Conservation (phyloP, 169 alveolate species). For the Plasmodium inui region DNA sequence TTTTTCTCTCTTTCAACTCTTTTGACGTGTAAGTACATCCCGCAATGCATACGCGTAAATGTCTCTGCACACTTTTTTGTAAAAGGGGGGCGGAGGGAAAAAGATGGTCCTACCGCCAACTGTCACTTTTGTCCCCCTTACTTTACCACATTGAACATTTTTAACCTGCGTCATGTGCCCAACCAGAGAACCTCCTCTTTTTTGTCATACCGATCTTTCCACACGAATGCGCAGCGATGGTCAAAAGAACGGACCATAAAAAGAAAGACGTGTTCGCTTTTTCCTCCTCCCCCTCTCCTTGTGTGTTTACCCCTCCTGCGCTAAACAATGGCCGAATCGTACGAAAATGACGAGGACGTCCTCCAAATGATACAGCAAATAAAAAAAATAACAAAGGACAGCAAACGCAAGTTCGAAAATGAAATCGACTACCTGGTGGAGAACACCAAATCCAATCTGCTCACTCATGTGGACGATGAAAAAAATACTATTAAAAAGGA, state of each 20-base stretch:
- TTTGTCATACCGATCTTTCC: background rate
- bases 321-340: slow-evolving; percentile 29
- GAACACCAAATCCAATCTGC: slow-evolving; percentile 33
- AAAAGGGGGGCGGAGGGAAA: background rate
- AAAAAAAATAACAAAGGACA: slow-evolving; percentile 53
- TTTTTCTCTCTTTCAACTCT: background rate
- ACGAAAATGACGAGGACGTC: slow-evolving; percentile 64
- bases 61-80: background rate
- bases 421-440: slow-evolving; percentile 60
- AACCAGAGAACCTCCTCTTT: background rate
- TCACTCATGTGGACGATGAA: slow-evolving; percentile 32
- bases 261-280: background rate
- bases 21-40: slow-evolving; percentile 7
- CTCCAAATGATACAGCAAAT: slow-evolving; percentile 72
- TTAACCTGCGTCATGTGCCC: background rate
- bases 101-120: background rate
- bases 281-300: background rate
- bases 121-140: background rate
- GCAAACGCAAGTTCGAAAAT: slow-evolving; percentile 49
- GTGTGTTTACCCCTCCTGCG: background rate
- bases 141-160: background rate
- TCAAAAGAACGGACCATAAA: background rate
- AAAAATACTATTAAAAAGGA: slow-evolving; percentile 38
- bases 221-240: background rate
- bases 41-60: background rate